Evolutionary conservation across 441 rosid genomes (phyloP).

Genomic region (Populus hybrid): DNA sequence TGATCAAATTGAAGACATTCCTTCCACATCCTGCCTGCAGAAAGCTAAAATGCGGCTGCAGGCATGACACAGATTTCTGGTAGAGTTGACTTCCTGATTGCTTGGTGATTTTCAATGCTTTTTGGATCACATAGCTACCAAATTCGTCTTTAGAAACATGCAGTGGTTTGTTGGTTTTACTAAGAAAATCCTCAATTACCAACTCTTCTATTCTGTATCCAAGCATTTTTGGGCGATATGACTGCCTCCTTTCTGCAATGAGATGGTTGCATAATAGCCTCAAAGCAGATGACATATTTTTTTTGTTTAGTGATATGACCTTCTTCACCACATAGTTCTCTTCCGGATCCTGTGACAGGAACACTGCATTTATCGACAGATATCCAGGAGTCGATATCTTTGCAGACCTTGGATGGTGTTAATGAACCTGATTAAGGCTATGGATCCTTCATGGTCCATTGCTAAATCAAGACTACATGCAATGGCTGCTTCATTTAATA

Average conservation of each 20-base stretch:
- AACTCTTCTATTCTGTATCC: neutral
- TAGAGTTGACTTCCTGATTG: neutral
- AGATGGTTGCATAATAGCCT: constrained; percentile 24
- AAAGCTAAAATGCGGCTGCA: neutral
- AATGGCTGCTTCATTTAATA: constrained; percentile 18
- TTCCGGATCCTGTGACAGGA: constrained; percentile 25
- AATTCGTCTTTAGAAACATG: constrained; percentile 27
- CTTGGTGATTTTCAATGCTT: constrained; percentile 23
- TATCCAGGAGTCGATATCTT: constrained; percentile 8
- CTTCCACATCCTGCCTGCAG: constrained; percentile 19
- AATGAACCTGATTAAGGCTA: constrained; percentile 16
- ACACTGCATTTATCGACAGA: constrained; percentile 11
- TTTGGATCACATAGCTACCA: constrained; percentile 43
- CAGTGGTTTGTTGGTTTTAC: constrained; percentile 15
- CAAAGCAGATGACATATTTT: constrained; percentile 10
- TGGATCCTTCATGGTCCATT: neutral
- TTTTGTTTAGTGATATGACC: constrained; percentile 19
- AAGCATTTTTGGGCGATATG: constrained; percentile 32
- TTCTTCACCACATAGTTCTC: constrained; percentile 34
- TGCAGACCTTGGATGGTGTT: constrained; percentile 17
- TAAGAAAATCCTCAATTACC: constrained; percentile 21
- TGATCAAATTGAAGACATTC: constrained; percentile 19
- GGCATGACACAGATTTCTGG: too few relatives aligned
- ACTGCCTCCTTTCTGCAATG: constrained; percentile 28
- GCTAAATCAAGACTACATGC: constrained; percentile 15